Base-by-base conservation (phyloP, 2,329 filamentous ascomycete species). In the Trichothecium sympodiale region DNA sequence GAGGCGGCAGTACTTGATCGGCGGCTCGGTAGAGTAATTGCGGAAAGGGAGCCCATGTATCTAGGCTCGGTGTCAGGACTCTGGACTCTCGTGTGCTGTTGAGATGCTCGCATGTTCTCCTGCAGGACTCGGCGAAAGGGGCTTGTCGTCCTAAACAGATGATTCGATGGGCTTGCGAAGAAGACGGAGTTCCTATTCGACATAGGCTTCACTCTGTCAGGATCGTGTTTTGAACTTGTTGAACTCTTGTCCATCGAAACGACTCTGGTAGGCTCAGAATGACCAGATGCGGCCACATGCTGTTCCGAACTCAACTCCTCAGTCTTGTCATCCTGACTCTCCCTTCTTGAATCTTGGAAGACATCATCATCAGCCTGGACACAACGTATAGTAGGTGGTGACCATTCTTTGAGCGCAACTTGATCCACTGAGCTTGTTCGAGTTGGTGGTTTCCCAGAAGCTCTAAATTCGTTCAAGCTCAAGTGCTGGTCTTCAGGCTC, bases 121-220 rank as follows among this genome's bases (percentile, higher is more conserved):
- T 59, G 62, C 23, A 77, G 46, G 3, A 65, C 67, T 17, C 65
- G 65, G 3, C 72, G 65, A 43, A 69, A 79, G 1, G 72, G 71
- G 36, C 71, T 77, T 17, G 62, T 56, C 1, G 69, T 68, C 18
- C 70, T 61, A 40, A 75, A 73, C 1, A 74, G 52, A 40, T 71
- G 65, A 13, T 61, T 62, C 2, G 60, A 54, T 3, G 67, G 65
- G 31, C 69, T 74, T 2, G 62, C 67, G 43, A 71, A 71, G 43
- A 72, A 69, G 0, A 61, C 63, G 2, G 67, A 69, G 39, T 59
- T 64, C 16, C 62, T 56, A 17, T 27, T 17, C 8, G 18, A 15
- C n/a, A 37, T 12, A 9, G 31, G 26, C 20, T 31, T 41, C 30
- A 18, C 17, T 15, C 20, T 4, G 18, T 38, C 23, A 10, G 8